Evolutionary conservation across 1,139 yeast genomes (phyloP), one percentile per base, ranked within the genome.

Genomic region (Scheffersomyces insectosa): DNA sequence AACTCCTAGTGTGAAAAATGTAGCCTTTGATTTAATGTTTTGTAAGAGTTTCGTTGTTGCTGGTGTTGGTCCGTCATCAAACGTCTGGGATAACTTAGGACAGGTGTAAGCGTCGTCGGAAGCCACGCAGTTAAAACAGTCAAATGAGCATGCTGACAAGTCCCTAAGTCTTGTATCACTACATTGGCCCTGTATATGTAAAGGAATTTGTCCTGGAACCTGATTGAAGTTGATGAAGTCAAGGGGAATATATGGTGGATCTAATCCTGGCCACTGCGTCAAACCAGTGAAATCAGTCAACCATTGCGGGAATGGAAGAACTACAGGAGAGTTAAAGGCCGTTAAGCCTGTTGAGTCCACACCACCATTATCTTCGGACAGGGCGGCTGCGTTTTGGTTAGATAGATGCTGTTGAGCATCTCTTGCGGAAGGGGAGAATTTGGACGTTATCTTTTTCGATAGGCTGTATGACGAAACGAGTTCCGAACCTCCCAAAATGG

Each of bases 41-140:
- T 73, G 68, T 25, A 90, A 60, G 36, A 91, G 70, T 45, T 73
- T 74, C 3, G 77, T 66, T 0, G 97, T 90, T 16, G 80, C 76
- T 0, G 81, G 81, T 0, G 93, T 79, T 1, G 99, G 99, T 0
- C 99, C 98, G 62, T 93, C 98, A 62, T 91, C 99, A 65, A 91
- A 91, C 0, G 96, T 85, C 64, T 91, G 98, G 0, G 91, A 82
- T 38, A 91, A 65, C 46, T 68, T 69, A 1, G 85, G 80, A 60
- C 97, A 90, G 1, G 93, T 80, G 55, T 72, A 78, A 5, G 87
- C 80, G 57, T 90, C 98, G 62, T 87, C 95, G 36, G 69, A 75
- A n/a, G 83, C 79, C 13, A 83, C 80, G 65, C 97, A 90, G 52
- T 85, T 79, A 62, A 74, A 78, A 62, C 98, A 90, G 61, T 90